Evolutionary conservation across 768 basidiomycete genomes (phyloP).

Genomic region (Scleroderma bovista): DNA sequence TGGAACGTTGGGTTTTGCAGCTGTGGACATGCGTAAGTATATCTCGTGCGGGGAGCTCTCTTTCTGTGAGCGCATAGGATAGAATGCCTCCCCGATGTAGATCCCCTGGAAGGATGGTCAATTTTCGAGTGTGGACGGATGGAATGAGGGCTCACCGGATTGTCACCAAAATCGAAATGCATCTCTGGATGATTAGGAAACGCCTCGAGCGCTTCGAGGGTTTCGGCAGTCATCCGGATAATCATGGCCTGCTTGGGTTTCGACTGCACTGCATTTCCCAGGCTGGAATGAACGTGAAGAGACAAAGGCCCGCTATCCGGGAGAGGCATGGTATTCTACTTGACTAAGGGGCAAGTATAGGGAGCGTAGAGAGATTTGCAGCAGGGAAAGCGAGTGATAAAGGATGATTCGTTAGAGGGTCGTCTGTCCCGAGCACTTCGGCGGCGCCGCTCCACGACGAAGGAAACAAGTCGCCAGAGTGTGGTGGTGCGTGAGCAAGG

Average conservation of each 20-base stretch:
- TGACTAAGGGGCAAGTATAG: neutral
- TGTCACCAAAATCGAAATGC: slow-evolving; percentile 58
- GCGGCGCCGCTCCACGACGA: too few relatives aligned
- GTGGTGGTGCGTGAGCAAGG: slow-evolving; percentile 1
- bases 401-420: too few relatives aligned
- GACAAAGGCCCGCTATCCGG: slow-evolving; percentile 49
- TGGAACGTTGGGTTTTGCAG: slow-evolving; percentile 53
- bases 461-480: neutral
- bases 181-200: slow-evolving; percentile 40
- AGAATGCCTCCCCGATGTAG: slow-evolving; percentile 59
- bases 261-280: slow-evolving; percentile 50
- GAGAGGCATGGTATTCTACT: slow-evolving; percentile 52
- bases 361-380: neutral
- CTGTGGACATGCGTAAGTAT: slow-evolving; percentile 59
- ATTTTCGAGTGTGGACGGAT: neutral
- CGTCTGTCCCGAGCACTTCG: too few relatives aligned
- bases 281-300: slow-evolving; percentile 51
- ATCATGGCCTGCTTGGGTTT: slow-evolving; percentile 72
- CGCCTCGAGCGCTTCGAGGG: slow-evolving; percentile 60
- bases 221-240: slow-evolving; percentile 68
- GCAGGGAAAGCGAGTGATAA: too few relatives aligned
- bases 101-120: slow-evolving; percentile 44
- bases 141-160: slow-evolving; percentile 42
- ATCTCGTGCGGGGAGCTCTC: slow-evolving; percentile 65
- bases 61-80: slow-evolving; percentile 46